Evolutionary conservation across 2,329 filamentous ascomycete genomes (phyloP).

Genomic region (Leptographium flavum): DNA sequence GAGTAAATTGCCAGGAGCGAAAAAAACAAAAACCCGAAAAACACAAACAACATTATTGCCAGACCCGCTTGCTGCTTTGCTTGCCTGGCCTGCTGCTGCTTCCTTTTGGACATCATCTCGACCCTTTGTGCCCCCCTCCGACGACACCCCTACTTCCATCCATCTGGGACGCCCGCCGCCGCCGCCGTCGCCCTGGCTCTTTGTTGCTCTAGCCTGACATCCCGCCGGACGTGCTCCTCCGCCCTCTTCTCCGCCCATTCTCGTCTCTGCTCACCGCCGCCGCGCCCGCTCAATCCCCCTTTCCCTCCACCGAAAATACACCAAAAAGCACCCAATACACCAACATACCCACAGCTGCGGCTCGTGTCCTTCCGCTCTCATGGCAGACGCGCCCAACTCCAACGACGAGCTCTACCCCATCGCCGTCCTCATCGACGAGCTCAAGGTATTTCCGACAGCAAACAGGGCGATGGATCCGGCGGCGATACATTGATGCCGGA

Average conservation of each 20-base stretch:
- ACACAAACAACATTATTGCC: slow-evolving; percentile 7
- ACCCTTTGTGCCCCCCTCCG: background rate
- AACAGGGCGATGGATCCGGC: too few relatives aligned
- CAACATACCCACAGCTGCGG: slow-evolving; percentile 13
- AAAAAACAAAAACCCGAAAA: slow-evolving; percentile 12
- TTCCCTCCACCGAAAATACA: slow-evolving; percentile 3
- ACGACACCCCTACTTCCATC: background rate
- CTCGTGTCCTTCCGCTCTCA: slow-evolving; percentile 30
- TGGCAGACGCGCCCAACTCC: slow-evolving; percentile 80
- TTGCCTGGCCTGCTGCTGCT: background rate
- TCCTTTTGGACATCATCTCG: slow-evolving; percentile 3
- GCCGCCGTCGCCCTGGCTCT: background rate
- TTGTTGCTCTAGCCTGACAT: background rate
- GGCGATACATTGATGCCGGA: slow-evolving; percentile 2
- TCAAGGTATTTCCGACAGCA: slow-evolving; percentile 52
- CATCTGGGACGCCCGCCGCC: background rate
- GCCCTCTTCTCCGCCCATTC: background rate
- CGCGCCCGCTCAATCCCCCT: background rate
- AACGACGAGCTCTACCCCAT: slow-evolving; percentile 99
- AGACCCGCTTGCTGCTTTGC: slow-evolving; percentile 3
- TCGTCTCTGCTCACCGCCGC: background rate
- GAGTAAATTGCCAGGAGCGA: slow-evolving; percentile 9
- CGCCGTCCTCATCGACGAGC: slow-evolving; percentile 97
- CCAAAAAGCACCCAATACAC: too few relatives aligned
- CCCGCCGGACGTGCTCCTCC: background rate